Base-by-base conservation (phyloP, 371 early-diverging fungal genomes). In the Cokeromyces recurvatus region DNA sequence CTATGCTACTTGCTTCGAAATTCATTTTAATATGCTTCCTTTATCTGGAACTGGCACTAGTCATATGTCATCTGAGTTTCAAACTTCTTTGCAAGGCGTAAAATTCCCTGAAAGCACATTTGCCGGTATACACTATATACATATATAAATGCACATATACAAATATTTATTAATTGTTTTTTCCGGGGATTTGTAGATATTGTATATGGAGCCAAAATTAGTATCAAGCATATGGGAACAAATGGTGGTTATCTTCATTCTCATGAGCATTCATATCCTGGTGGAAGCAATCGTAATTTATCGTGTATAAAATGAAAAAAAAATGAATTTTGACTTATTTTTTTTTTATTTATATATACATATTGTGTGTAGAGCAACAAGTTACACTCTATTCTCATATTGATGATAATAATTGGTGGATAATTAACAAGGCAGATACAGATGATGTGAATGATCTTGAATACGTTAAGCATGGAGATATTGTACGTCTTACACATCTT, bases 1-100 rank as follows among this genome's bases (percentile, higher is more conserved):
- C 2, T 99, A 99, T 65, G 46, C 87, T 16, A 65, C 80, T 23
- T 62, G 81, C 48, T 99, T 95, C 70, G 77, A 81, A 39, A 56
- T 96, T 7, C 99, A 99, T 64, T 98, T 95, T 55, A 55, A 61
- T 16, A 71, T 87, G 21, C 64, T 89, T 23, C 77, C 68, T 1
- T 70, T 77, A 21, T 76, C 83, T 44, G 98, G 98, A 2, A 81
- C 92, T 8, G 98, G 98, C 14, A 95, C 94, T 62, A 76, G 71
- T 2, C 93, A 91, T 71, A 94, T 94, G 90, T 85, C 85, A 40
- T 73, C 90, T 10, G 68, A 69, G 38, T 97, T 97, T 74, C 95
- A 96, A 61, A 80, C 84, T 37, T 85, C 87, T 32, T 73, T 97
- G 10, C 47, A 58, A 3, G 92, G 90, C 37, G 87, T 78, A 61